A percentile compares a stretch with the other conserved stretches of the same genome.
Conservation (phyloP, 257 asterid species). For the Galeopsis tetrahit region DNA sequence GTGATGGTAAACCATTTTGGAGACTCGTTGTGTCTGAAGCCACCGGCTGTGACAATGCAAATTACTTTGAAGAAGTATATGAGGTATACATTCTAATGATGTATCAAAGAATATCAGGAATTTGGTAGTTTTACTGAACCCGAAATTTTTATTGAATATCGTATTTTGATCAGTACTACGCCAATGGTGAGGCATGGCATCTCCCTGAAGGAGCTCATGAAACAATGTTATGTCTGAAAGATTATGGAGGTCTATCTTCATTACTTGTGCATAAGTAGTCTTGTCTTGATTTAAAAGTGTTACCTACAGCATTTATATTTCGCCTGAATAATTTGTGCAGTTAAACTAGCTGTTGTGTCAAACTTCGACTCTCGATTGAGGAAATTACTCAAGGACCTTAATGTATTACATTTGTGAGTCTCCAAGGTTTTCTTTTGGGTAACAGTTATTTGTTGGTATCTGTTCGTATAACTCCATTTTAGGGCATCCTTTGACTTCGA, state of each 20-base stretch:
- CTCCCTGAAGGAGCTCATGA: conserved; percentile 89
- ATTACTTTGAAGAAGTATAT: conserved; percentile 89
- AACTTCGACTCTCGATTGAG: conserved; percentile 95
- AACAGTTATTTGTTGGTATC: not conserved
- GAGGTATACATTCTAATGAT: conserved; percentile 47
- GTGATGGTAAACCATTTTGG: conserved; percentile 96
- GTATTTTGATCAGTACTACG: conserved; percentile 66
- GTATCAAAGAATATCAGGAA: not conserved
- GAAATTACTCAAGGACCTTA: conserved; percentile 76
- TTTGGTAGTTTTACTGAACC: not conserved
- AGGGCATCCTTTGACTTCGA: too few relatives aligned
- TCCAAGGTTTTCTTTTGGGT: conserved; percentile 12
- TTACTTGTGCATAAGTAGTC: conserved; percentile 25
- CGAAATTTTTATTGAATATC: not conserved
- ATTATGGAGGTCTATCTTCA: conserved; percentile 74
- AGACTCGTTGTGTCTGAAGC: conserved; percentile 88
- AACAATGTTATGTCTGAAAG: conserved; percentile 60
- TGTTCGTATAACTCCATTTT: not conserved
- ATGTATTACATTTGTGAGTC: conserved; percentile 79
- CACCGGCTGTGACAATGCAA: conserved; percentile 64
- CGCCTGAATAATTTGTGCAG: conserved; percentile 48
- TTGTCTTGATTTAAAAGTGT: not conserved
- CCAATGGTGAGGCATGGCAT: conserved; percentile 90
- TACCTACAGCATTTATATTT: conserved; percentile 16
- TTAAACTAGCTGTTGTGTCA: conserved; percentile 94